Conservation (phyloP, 768 basidiomycete species). For the Erythrobasidium yunnanense region DNA sequence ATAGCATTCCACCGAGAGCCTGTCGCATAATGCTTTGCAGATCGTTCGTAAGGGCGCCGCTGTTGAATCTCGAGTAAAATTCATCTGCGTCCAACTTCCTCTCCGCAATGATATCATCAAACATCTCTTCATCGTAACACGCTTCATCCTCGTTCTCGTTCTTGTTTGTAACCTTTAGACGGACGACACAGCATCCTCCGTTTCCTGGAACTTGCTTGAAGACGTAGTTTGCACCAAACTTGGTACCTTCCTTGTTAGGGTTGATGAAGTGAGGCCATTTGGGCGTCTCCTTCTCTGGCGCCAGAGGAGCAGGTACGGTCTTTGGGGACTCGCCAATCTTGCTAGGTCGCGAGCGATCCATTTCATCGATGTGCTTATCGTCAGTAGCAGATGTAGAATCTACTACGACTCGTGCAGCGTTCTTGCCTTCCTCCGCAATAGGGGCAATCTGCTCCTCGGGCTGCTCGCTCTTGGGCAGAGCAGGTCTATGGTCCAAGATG, state of each 20-base stretch:
- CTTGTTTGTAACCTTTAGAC: constrained; percentile 76
- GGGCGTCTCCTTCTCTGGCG: constrained; percentile 31
- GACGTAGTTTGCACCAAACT: constrained; percentile 79
- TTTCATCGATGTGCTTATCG: not conserved
- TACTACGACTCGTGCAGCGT: constrained; percentile 17
- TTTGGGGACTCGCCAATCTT: constrained; percentile 31
- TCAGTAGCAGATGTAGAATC: constrained; percentile 28
- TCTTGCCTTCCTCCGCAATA: constrained; percentile 30
- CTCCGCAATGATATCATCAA: constrained; percentile 82
- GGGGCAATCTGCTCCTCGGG: not conserved
- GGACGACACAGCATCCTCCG: constrained; percentile 89
- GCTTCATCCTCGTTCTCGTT: constrained; percentile 64
- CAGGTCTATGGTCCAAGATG: constrained; percentile 69
- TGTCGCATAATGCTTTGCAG: constrained; percentile 92
- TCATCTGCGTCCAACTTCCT: constrained; percentile 88
- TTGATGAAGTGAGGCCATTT: constrained; percentile 57
- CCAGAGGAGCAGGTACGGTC: constrained; percentile 51
- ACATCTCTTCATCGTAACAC: constrained; percentile 73
- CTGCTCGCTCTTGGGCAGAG: constrained; percentile 37
- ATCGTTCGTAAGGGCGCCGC: constrained; percentile 81
- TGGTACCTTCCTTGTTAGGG: constrained; percentile 76
- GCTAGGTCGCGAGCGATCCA: constrained; percentile 17
- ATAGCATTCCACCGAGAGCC: constrained; percentile 90
- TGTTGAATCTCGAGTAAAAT: constrained; percentile 71
- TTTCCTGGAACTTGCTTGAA: constrained; percentile 76